Evolutionary conservation across 495 filamentous ascomycete genomes (phyloP), one percentile per base, ranked within the genome.

Genomic region (Xylaria cubensis): DNA sequence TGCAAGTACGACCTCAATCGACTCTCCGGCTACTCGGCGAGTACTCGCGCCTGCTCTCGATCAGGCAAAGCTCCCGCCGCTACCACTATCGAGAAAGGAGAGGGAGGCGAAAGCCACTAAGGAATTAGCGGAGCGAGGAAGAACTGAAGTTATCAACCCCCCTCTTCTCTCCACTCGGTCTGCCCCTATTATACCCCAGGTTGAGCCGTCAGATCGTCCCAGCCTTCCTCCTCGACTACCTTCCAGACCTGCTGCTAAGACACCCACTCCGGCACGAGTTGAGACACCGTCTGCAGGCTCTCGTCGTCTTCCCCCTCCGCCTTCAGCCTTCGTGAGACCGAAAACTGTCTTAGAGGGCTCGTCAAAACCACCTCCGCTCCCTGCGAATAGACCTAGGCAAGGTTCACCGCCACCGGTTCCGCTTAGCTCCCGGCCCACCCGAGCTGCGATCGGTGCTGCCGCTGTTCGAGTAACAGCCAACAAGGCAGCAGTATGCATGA

Each of bases 401-500:
- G 75, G 78, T 24, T 74, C 73, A 4, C 84, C 86, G 6, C 86
- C 87, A 29, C 83, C 85, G 0, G 79, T 89, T 39, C 85, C 85
- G 21, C 24, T 86, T 0, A 80, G 74, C 67, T 85, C 83, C 6
- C 84, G 83, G 19, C 87, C 83, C 9, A 80, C 82, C 42, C 67
- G 76, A 50, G 76, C 74, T 67, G 81, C 85, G 74, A 85, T 85
- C 62, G 80, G 82, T 55, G 83, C 82, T 34, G 76, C 73, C 36
- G 72, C 78, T n/a, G 76, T 76, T 64, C 82, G 76, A 58, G 75
- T 73, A 53, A 63, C 62, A 73, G 61, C 79, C 63, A 75, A 76
- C 67, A 73, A 77, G 73, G 36, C 80, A 81, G 53, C 58, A 9
- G 29, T 58, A 24, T 99, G 96, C 76, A 85, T 98, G 55, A 82